Conservation (phyloP, 108 stramenopile genomes). For the Cyclotella kingstonii region DNA sequence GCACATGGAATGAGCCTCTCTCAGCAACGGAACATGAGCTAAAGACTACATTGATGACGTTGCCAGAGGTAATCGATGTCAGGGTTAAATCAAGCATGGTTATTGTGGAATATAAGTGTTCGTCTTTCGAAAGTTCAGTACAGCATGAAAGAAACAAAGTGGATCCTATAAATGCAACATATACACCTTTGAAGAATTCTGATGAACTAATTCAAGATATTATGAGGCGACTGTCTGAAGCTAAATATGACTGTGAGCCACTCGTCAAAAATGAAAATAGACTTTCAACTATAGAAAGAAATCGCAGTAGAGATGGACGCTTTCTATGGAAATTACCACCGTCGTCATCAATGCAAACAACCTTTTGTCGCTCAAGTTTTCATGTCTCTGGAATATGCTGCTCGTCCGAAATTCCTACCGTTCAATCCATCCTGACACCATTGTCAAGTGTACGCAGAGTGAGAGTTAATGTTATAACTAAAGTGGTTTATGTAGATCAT, state of each 20-base stretch:
- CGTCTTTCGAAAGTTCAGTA: not conserved
- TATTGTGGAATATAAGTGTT: not conserved
- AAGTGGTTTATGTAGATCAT: slow-evolving; percentile 77
- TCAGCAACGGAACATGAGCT: not conserved
- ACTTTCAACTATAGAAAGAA: too few species aligned
- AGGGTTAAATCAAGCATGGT: not conserved
- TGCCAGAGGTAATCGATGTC: not conserved
- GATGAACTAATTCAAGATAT: too few species aligned
- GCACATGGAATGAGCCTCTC: not conserved
- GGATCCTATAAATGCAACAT: too few species aligned
- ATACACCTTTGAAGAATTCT: too few species aligned
- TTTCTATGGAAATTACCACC: not conserved
- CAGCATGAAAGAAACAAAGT: not conserved
- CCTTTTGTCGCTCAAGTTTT: slow-evolving; percentile 32
- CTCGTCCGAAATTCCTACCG: slow-evolving; percentile 70
- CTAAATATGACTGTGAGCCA: too few species aligned
- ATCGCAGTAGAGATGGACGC: not conserved
- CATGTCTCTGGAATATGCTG: slow-evolving; percentile 79
- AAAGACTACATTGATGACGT: not conserved
- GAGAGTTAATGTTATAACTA: slow-evolving; percentile 76
- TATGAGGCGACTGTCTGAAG: too few species aligned
- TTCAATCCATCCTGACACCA: slow-evolving; percentile 60
- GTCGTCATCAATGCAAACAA: not conserved
- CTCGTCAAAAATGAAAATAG: too few species aligned
- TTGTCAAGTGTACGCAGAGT: slow-evolving; percentile 66